Evolutionary conservation across 2,329 filamentous ascomycete genomes (phyloP), one percentile per base, ranked within the genome.

Genomic region (Penicillium expansum): DNA sequence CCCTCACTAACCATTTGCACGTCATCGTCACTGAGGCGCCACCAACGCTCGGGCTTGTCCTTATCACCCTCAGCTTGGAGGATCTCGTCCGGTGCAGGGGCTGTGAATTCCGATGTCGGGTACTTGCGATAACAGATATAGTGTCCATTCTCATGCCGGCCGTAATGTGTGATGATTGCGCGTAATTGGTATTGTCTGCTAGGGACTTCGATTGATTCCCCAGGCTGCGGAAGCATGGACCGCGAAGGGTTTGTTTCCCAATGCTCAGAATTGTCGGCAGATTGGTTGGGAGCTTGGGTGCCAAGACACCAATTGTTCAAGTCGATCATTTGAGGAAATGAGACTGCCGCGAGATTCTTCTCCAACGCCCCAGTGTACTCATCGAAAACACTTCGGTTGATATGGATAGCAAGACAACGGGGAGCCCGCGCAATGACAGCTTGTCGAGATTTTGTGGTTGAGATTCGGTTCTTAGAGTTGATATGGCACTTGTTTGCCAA

Each of bases 331-430:
- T 80, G 81, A 0, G 92, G 92, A 65, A 96, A 97, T 22, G 80
- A 80, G 18, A 99, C 89, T 0, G 82, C 80, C 0, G 92, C 89
- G 33, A 85, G 84, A 66, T 97, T 97, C 75, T 97, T 97, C 68
- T 84, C 86, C 73, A 92, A 84, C 58, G 84, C 79, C 5, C 91
- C 91, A 0, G 91, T 95, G 48, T 79, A 81, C 63, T 95, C 91
- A 66, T 97, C 89, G 66, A 96, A 97, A 0, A 94, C 84, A 49
- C 92, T 97, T 39, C 94, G 85, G 69, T 97, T 97, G 71, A 97
- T 83, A 71, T 99, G 94, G 9, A 97, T 80, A 0, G 87, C 89
- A 14, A 99, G 79, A 55, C 89, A 90, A 60, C 86, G 86, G 1
- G 94, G 94, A 1, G 92, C 83, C 30, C 92, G 83, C 3, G 90